Evolutionary conservation across 2,329 filamentous ascomycete species (phyloP).

Genomic region (Ophiocordyceps unilateralis): DNA sequence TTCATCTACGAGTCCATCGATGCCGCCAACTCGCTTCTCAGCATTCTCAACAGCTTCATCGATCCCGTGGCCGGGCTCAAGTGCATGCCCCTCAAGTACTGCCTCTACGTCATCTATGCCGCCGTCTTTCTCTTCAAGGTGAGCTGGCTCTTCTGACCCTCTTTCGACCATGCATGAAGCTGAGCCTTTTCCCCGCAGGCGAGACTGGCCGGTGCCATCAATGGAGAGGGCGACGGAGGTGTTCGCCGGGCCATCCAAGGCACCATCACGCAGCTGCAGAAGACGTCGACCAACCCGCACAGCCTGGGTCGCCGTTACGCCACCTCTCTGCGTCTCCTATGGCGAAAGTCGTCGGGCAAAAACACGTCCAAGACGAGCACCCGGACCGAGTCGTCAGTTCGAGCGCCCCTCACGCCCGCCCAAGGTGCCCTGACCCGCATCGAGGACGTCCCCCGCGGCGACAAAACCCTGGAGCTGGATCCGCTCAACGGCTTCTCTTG

Average conservation of each 20-base stretch:
- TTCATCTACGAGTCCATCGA: constrained; percentile 52
- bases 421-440: constrained; percentile 10
- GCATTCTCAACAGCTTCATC: constrained; percentile 40
- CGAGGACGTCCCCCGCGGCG: constrained; percentile 7
- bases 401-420: constrained; percentile 9
- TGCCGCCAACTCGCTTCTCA: constrained; percentile 43
- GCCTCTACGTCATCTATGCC: constrained; percentile 44
- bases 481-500: constrained; percentile 41
- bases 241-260: constrained; percentile 39
- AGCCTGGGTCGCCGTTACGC: constrained; percentile 45
- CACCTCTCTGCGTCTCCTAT: constrained; percentile 40
- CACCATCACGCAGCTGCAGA: constrained; percentile 41
- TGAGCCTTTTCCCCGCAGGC: constrained; percentile 17
- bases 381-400: constrained; percentile 1
- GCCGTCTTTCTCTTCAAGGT: constrained; percentile 50
- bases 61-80: constrained; percentile 40
- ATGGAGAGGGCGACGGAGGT: constrained; percentile 32
- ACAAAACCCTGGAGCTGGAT: constrained; percentile 18
- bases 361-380: background rate
- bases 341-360: constrained; percentile 25
- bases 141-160: background rate
- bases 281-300: constrained; percentile 37
- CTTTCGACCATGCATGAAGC: background rate
- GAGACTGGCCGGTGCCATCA: constrained; percentile 40
- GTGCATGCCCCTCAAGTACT: constrained; percentile 48